Base-by-base conservation (phyloP, 306 rosid species). In the Fagus crenata region DNA sequence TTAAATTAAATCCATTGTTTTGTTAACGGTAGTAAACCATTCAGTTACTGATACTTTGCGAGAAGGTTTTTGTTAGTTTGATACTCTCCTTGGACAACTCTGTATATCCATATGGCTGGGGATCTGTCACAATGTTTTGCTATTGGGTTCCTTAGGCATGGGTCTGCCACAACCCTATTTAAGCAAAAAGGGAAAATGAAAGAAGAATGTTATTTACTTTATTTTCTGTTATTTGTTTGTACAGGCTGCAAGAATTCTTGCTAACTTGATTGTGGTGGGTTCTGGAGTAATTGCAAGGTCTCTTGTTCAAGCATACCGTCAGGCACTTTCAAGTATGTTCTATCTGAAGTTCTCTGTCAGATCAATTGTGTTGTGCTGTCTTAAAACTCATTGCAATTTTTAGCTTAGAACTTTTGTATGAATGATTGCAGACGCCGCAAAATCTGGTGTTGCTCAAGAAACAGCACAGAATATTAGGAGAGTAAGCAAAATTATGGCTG, bases 361-460 rank as follows among this genome's bases (percentile, higher is more conserved):
- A 11, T 58, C 36, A 18, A 58, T 22, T 28, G 35, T 28, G 64
- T 28, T 2, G 33, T 58, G 33, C 70, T 65, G 2, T 39, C 5
- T 5, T 2, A 36, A 65, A 65, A 37, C 22, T 4, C 9, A 37
- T 12, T 33, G 49, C 43, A 65, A 65, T 14, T 3, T 65, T 65
- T 65, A 7, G 18, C 28, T 39, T 9, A 65, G 70, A 58, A 32
- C 32, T 28, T 22, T 58, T 7, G 64, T 7, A 3, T 58, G 64
- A 58, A 58, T 58, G 64, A 28, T 58, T 58, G 54, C 73, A 89
- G 91, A 87, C 83, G 93, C 91, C 39, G 76, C 89, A 3, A 87
- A 87, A 69, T 64, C 87, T 40, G 91, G 91, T 67, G 89, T 89
- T 67, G 91, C 93, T 37, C 89, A 87, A 80, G 93, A 89, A 76